phyloP scores from a whole-genome alignment of 164 flowering plant species.

The Vitis riparia region DNA sequence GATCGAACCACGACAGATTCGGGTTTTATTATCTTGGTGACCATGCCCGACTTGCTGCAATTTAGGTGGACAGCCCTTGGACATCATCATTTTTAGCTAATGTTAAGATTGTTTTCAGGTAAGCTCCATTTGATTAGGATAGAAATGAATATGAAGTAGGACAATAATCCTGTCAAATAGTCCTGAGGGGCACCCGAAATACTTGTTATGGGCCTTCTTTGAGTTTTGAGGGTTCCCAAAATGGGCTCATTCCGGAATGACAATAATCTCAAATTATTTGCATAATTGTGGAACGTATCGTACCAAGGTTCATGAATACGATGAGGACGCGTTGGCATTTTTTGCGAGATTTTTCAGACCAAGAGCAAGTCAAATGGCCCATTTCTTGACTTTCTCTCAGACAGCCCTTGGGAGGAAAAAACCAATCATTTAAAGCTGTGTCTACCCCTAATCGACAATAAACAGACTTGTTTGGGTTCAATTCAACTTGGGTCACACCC shows the following conservation, averaged over 20 bases:
- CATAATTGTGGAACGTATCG: too few species aligned
- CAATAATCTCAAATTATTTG: too few species aligned
- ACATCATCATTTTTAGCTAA: background rate
- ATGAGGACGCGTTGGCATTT: too few species aligned
- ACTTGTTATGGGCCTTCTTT: too few species aligned
- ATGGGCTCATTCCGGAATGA: too few species aligned
- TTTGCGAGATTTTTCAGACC: too few species aligned
- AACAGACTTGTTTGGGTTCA: background rate
- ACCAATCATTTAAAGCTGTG: background rate
- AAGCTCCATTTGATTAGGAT: background rate
- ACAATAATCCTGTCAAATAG: too few species aligned
- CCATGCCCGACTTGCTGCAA: conserved; percentile 8
- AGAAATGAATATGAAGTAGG: too few species aligned
- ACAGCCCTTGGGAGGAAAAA: background rate
- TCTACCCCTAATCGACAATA: background rate
- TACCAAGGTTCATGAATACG: too few species aligned
- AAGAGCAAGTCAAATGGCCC: background rate
- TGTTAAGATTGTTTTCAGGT: background rate
- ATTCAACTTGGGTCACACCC: too few species aligned
- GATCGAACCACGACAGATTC: conserved; percentile 28
- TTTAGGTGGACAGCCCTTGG: conserved; percentile 1
- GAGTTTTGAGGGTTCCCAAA: too few species aligned
- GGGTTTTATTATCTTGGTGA: conserved; percentile 7
- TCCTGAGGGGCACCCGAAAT: too few species aligned
- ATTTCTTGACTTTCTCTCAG: background rate